Percentiles rank a stretch among this genome's conserved stretches.
These are phyloP conservation scores for Saccharum officinarum DNA, from an alignment of 176 grass and related monocot species.

Conservation along the genomic window DNA sequence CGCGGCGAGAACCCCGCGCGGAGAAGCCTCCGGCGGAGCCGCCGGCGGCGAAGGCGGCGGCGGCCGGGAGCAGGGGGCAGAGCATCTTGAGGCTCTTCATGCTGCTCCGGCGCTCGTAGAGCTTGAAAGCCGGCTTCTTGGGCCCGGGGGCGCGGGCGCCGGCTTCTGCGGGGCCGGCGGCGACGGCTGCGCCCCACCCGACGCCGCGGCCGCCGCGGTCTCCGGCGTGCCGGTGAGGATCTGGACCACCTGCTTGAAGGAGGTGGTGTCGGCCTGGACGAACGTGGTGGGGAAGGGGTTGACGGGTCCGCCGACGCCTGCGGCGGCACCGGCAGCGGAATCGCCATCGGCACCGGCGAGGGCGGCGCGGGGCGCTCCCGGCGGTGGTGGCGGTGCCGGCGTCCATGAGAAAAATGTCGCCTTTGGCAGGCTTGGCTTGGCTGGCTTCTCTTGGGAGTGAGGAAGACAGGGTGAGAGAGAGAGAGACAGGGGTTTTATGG, in stretches of 20 bases:
- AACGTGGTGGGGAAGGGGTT: constrained; percentile 66
- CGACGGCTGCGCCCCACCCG: constrained; percentile 21
- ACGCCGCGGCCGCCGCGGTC: constrained; percentile 54
- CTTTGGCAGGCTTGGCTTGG: constrained; percentile 23
- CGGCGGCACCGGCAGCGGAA: constrained; percentile 9
- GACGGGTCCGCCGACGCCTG: constrained; percentile 33
- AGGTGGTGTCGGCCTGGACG: constrained; percentile 62
- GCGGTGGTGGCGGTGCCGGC: constrained; percentile 24
- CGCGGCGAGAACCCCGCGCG: constrained; percentile 56
- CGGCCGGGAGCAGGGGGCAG: constrained; percentile 61
- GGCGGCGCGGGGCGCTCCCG: constrained; percentile 39
- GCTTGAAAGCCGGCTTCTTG: constrained; percentile 74
- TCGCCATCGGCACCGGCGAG: neutral
- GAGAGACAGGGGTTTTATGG: constrained; percentile 38
- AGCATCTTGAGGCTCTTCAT: constrained; percentile 79
- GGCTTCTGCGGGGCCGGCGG: constrained; percentile 8
- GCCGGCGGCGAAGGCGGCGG: constrained; percentile 31
- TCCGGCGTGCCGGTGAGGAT: constrained; percentile 84
- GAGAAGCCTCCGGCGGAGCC: constrained; percentile 40
- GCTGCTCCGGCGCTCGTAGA: constrained; percentile 77
- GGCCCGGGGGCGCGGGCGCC: constrained; percentile 32
- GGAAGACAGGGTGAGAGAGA: neutral
- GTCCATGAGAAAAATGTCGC: constrained; percentile 60
- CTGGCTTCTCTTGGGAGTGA: constrained; percentile 15
- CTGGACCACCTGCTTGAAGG: constrained; percentile 84